Evolutionary conservation across 768 basidiomycete species (phyloP), one percentile per base, ranked within the genome.

Genomic region (Clitopilus hobsonii): DNA sequence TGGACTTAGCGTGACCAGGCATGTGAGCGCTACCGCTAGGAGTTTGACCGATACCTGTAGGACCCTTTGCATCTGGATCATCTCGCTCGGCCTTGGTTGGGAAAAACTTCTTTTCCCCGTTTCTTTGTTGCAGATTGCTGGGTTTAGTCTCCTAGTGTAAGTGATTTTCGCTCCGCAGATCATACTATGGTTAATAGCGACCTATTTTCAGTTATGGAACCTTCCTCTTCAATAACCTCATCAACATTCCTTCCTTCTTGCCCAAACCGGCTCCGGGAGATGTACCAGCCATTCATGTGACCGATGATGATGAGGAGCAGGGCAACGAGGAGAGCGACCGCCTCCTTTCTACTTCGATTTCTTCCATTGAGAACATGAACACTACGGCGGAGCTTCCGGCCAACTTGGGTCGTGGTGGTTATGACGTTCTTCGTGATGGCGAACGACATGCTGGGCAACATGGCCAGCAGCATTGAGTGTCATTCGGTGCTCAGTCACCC

Each of bases 11-110:
- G 91, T 97, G 56, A 96, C 94, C n/a, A 80, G 86, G 58, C 86
- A 91, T 65, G 91, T 98, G 56, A 93, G 89, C 67, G 95, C 96
- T 28, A 97, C 94, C 1, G 91, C 92, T 16, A 83, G 96, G 57
- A 89, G 87, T 53, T 78, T 97, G 55, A 91, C 94, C 30, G 97
- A 99, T 69, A 95, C 94, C 5, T 97, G 94, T 73, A 81, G 97
- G 62, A 98, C 97, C 0, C 78, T 98, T 52, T 82, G 83, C n/a
- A 98, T 99, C 67, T 99, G 97, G 97, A 72, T 95, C 59, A 75
- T 99, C 63, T 93, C 91, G 65, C 78, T 97, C 51, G 85, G 80
- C 1, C 72, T 97, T 23, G 94, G 95, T 3, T 98, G 95, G 95
- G 95, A 98, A 71, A 78, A 75, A 56, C 75, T 98, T 28, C 61